Base-by-base conservation (phyloP, 164 flowering plant genomes). In the Santalum album region DNA sequence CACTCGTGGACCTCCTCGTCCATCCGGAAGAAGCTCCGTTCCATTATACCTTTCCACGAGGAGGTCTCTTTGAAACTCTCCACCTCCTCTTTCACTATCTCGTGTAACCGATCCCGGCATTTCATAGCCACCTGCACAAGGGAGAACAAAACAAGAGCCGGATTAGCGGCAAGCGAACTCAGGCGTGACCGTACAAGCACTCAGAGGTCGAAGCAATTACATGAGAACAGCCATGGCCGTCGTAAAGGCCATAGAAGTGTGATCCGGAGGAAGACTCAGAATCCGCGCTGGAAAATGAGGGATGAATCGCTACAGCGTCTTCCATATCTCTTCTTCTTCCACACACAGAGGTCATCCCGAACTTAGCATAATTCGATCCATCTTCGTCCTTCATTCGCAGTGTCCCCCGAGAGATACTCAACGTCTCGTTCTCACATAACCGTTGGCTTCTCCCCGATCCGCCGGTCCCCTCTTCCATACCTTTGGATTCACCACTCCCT, bases 41-140 rank as follows among this genome's bases (percentile, higher is more conserved):
- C 21, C 45, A 42, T 42, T 5, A 21, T 21, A 17, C 21, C 21
- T 18, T 17, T 18, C 45, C 45, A 42, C 45, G 20, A 5, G 9
- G 21, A 20, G 21, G 20, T 1, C 17, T 42, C 45, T 1, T 18
- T 12, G 21, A 12, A 1, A 15, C 16, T 38, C 16, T 17, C 21
- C 4, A 42, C 7, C 45, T 42, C 45, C 45, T 42, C 45, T 4
- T 10, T 42, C 21, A 42, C 45, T 42, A 42, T 42, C 45, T 42
- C 45, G 45, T 42, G 45, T 42, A 42, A 42, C 45, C 45, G 45
- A 17, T 42, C 45, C 21, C 11, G 17, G 45, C 45, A 42, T 18
- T 5, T 9, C 21, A 18, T 2, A n/a, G 45, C 7, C 20, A 42
- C 45, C 45, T 42, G 21, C 45, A 38, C 14, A 29, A n/a, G n/a